Evolutionary conservation across 345 rosid genomes (phyloP).

Genomic region (Chamaenerion angustifolium): DNA sequence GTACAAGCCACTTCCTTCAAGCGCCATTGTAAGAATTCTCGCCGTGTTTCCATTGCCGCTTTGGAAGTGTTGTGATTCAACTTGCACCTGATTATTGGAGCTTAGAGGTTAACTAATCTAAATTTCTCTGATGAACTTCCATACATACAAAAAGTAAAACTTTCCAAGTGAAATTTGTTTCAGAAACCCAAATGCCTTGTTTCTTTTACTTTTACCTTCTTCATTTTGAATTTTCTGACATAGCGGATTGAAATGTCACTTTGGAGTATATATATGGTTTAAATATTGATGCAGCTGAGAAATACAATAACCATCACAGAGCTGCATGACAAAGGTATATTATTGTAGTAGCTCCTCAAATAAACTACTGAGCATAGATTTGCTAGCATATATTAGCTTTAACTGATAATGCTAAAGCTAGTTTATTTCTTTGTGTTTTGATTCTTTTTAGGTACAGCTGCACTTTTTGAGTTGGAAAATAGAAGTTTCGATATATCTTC

Average conservation of each 20-base stretch:
- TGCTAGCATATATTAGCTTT: no score
- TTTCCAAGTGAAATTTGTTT: no score
- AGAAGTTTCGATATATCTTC: constrained; percentile 57
- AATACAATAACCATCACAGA: constrained; percentile 58
- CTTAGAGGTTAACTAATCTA: no score
- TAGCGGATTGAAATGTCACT: no score
- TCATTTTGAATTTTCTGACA: no score
- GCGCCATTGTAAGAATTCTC: constrained; percentile 41
- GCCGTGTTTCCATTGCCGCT: not conserved
- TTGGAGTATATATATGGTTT: not conserved
- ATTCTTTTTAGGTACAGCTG: constrained; percentile 60
- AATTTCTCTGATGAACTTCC: no score
- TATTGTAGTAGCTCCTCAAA: constrained; percentile 4
- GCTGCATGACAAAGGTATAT: constrained; percentile 80
- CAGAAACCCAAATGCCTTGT: no score
- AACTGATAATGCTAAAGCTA: no score
- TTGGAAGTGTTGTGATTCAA: not conserved
- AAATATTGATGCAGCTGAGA: constrained; percentile 35
- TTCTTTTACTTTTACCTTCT: no score
- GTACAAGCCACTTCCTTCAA: constrained; percentile 59
- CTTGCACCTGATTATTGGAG: no score
- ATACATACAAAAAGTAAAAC: no score
- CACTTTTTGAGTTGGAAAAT: constrained; percentile 65
- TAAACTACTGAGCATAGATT: not conserved
- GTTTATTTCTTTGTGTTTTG: no score